Evolutionary conservation across 2,329 filamentous ascomycete species (phyloP).

Genomic region (Beauveria sp.): DNA sequence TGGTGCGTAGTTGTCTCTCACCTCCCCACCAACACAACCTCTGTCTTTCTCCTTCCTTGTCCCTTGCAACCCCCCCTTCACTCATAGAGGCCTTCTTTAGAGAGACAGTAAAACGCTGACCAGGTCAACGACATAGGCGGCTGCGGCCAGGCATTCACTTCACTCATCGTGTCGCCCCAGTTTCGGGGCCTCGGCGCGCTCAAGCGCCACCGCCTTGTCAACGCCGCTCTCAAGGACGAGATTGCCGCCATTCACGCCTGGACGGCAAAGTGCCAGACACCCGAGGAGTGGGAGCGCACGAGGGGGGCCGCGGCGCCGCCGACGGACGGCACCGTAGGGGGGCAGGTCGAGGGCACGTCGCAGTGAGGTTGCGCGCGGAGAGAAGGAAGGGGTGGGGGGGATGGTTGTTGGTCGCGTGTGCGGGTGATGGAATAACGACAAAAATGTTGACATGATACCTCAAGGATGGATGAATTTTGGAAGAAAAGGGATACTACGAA

Average conservation of each 20-base stretch:
- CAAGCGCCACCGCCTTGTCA: constrained; percentile 80
- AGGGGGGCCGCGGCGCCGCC: constrained; percentile 31
- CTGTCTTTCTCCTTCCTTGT: too few relatives aligned
- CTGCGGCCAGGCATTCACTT: constrained; percentile 54
- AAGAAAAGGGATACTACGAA: background rate
- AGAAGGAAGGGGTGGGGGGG: background rate
- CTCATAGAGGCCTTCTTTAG: background rate
- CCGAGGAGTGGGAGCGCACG: constrained; percentile 77
- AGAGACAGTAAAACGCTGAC: background rate
- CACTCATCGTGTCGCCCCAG: constrained; percentile 54
- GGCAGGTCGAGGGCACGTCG: constrained; percentile 30
- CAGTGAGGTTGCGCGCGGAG: constrained; percentile 7
- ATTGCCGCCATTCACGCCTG: constrained; percentile 90
- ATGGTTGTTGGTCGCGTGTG: background rate
- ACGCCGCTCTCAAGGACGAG: constrained; percentile 73
- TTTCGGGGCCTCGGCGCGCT: constrained; percentile 69
- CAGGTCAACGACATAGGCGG: constrained; percentile 34
- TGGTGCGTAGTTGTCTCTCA: constrained; percentile 45
- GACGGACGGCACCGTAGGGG: constrained; percentile 36
- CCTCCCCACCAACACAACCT: background rate
- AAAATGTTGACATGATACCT: constrained; percentile 1
- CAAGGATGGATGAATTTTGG: background rate
- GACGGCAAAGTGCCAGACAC: constrained; percentile 90
- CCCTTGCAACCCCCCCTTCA: background rate
- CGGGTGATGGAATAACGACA: background rate